Percentiles rank a stretch among this genome's conserved stretches.
phyloP scores from a whole-genome alignment of 2,329 filamentous ascomycete species.

The Cladosporium sp. region DNA sequence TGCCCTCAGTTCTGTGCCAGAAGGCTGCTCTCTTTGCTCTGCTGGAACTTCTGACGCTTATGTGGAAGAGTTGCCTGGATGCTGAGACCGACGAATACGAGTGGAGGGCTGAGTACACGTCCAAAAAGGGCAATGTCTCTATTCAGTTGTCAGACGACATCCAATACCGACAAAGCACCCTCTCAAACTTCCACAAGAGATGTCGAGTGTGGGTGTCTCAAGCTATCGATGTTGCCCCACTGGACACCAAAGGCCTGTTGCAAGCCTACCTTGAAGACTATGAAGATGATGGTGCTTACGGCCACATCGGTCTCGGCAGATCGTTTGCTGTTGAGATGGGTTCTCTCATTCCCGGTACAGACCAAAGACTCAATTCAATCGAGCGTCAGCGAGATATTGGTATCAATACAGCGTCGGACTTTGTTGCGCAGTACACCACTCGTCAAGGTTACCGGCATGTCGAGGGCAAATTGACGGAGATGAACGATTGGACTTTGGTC shows the following conservation, averaged over 20 bases:
- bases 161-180: conserved; percentile 73
- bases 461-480: conserved; percentile 54
- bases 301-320: conserved; percentile 86
- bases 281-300: conserved; percentile 86
- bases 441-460: conserved; percentile 93
- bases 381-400: conserved; percentile 71
- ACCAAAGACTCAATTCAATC: conserved; percentile 82
- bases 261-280: conserved; percentile 97
- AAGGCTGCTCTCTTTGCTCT: conserved; percentile 88
- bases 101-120: conserved; percentile 79
- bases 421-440: conserved; percentile 94
- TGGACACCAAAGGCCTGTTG: conserved; percentile 91
- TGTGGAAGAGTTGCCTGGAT: conserved; percentile 95
- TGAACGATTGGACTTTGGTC: conserved; percentile 36
- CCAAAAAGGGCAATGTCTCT: conserved; percentile 73
- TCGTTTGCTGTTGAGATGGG: conserved; percentile 96
- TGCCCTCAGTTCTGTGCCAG: conserved; percentile 89
- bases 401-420: conserved; percentile 92
- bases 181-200: conserved; percentile 74
- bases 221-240: conserved; percentile 80
- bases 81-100: conserved; percentile 92
- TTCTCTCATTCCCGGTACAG: conserved; percentile 78
- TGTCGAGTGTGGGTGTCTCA: conserved; percentile 79
- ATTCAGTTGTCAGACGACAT: conserved; percentile 96
- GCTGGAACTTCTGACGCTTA: conserved; percentile 84